Base-by-base conservation (phyloP, 257 asterid genomes). In the Avicennia marina region DNA sequence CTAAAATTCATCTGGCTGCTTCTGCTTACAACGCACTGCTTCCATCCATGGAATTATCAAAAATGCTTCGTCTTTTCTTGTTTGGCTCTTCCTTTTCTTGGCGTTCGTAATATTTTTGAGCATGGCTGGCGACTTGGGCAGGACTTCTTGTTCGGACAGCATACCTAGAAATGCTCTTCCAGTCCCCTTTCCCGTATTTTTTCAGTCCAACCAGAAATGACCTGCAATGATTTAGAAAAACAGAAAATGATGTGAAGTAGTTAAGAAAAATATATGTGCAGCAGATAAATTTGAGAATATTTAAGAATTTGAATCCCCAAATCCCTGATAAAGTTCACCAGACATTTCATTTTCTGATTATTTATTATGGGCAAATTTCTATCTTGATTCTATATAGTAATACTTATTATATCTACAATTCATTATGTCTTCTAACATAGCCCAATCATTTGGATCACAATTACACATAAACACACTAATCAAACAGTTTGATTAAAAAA, bases 111-210 rank as follows among this genome's bases (percentile, higher is more conserved):
- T 80, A 65, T 31, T 80, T 80, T 33, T 73, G 81, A 11, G 87
- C 83, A 38, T 80, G 83, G 32, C 83, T 80, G 0, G 87, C 81
- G 4, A 80, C 83, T 63, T 80, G 83, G 0, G 83, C 70, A 0
- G 81, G 81, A 11, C 62, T 80, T 31, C 81, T 71, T 4, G 83
- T 67, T 1, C 46, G 47, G 19, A 80, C 87, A 11, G 56, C 48
- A 26, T 74, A 66, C 31, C 83, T 63, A 6, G 87, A 71, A 4
- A 80, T 80, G 69, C 83, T 80, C 53, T 76, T 80, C 87, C 87
- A 80, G 13, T 80, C 87, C 2, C 87, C 87, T 45, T 65, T 76
- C 0, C 87, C 87, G 34, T 73, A 80, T 31, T 68, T 65, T 7
- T 80, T 78, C 69, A 80, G 20, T 21, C 87, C 87, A 4, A 31